Evolutionary conservation across 2,329 filamentous ascomycete species (phyloP), one percentile per base, ranked within the genome.

Genomic region (Aspergillus neoniger): DNA sequence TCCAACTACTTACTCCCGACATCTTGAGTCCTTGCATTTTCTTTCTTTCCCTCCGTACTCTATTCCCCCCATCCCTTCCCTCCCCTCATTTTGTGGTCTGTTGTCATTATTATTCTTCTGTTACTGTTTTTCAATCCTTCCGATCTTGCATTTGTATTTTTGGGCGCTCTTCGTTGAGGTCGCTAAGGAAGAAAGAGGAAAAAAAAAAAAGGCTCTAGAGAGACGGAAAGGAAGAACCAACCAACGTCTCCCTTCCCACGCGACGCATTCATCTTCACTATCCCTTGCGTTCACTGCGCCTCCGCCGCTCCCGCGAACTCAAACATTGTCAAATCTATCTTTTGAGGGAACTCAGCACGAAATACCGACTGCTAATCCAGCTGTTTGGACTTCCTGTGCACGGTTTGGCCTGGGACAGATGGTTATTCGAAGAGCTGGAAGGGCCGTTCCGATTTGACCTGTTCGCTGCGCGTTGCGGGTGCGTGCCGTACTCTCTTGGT

Each of bases 241-340:
- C 55, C 61, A 57, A 39, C 49, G 49, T 57, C 63, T 57, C 61
- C 61, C 62, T 63, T 69, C 67, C 72, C 72, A 74, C 72, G 72
- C 71, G 67, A 69, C 66, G 65, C 65, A 68, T 67, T 69, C 66
- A 67, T 64, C 56, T 58, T 23, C 25, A 50, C 47, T 51, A 70
- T 70, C 70, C 69, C 70, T 70, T 71, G 66, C 63, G 50, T 68
- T 54, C 51, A 60, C 62, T 68, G 67, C 69, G 70, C 70, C 70
- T 69, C 66, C 69, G 65, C 70, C 63, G 60, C 62, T 63, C 58
- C 61, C 62, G 61, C 62, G 55, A 65, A 65, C 61, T 65, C 59
- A 64, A 63, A 57, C 60, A 59, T 59, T 55, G 55, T 64, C 65
- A 63, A 65, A 61, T 63, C 58, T 59, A 63, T 61, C 59, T 60